Percentiles rank a stretch among this genome's conserved stretches.
Conservation (phyloP, 23 red algal species). For the Gracilaria domingensis region DNA sequence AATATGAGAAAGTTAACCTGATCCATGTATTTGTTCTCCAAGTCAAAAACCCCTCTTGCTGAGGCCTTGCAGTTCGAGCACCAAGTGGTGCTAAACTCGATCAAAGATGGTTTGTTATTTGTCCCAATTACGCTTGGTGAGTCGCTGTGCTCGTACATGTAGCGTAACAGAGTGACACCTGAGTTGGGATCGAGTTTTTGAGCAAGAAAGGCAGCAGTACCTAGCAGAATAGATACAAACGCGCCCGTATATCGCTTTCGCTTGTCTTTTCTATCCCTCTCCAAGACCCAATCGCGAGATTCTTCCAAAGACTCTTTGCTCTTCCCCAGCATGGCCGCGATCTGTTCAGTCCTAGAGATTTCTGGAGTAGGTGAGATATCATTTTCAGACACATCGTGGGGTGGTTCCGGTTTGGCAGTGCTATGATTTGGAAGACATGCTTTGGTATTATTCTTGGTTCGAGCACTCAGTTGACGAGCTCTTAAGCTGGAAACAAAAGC, state of each 20-base stretch:
- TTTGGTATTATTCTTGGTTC: neutral
- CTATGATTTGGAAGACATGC: neutral
- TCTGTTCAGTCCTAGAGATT: conserved; percentile 48
- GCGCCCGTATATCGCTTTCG: conserved; percentile 13
- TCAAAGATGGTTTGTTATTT: conserved; percentile 59
- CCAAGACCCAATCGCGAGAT: conserved; percentile 7
- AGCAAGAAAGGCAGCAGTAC: neutral
- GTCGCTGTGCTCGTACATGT: conserved; percentile 27
- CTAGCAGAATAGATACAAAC: conserved; percentile 13
- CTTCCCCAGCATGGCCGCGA: conserved; percentile 56
- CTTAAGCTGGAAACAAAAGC: neutral
- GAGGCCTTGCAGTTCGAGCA: conserved; percentile 55
- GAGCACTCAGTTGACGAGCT: neutral
- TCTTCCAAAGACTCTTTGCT: conserved; percentile 23
- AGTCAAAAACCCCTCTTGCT: conserved; percentile 49
- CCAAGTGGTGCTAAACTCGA: conserved; percentile 76
- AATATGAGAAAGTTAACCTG: conserved; percentile 72
- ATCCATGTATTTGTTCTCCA: conserved; percentile 44
- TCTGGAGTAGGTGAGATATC: neutral
- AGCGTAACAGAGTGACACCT: conserved; percentile 23
- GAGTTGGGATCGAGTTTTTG: conserved; percentile 38
- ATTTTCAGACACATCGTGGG: neutral
- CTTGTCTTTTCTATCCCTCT: conserved; percentile 28
- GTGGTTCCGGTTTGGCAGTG: neutral
- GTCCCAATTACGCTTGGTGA: conserved; percentile 55